Percentiles rank a stretch among this genome's conserved stretches.
Evolutionary conservation across 345 rosid species (phyloP).

Genomic region (Eucalyptus cloeziana): DNA sequence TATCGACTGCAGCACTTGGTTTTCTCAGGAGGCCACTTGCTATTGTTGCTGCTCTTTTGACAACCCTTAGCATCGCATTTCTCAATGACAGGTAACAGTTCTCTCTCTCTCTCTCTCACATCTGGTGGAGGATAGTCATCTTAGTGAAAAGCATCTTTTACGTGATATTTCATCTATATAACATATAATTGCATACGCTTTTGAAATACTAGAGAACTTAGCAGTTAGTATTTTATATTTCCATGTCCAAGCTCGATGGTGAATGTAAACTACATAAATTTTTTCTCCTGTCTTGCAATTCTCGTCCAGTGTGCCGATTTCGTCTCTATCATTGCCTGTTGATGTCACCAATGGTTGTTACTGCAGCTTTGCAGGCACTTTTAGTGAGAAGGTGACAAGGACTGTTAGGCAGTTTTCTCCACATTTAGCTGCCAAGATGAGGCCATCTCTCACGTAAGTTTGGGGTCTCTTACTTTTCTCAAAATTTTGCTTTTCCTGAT

Average conservation of each 20-base stretch:
- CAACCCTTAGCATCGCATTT: constrained; percentile 62
- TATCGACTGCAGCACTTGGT: constrained; percentile 45
- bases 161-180: neutral
- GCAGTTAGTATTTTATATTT: neutral
- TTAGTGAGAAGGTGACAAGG: constrained; percentile 83
- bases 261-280: neutral
- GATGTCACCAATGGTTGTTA: neutral
- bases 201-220: neutral
- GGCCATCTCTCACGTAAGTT: constrained; percentile 79
- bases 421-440: constrained; percentile 91
- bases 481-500: neutral
- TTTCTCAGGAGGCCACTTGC: constrained; percentile 83
- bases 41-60: constrained; percentile 59
- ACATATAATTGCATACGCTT: neutral
- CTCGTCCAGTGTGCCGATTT: neutral
- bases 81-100: constrained; percentile 75
- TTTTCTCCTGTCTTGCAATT: neutral
- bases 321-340: neutral
- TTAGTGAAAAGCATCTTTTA: neutral
- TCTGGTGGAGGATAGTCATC: neutral
- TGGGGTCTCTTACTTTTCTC: neutral
- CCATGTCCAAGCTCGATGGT: neutral
- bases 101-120: neutral
- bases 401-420: constrained; percentile 89
- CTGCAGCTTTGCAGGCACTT: constrained; percentile 91